These are phyloP conservation scores for Trichoderma lentiforme DNA, from an alignment of 2,329 filamentous ascomycete species.

Conservation along the genomic window DNA sequence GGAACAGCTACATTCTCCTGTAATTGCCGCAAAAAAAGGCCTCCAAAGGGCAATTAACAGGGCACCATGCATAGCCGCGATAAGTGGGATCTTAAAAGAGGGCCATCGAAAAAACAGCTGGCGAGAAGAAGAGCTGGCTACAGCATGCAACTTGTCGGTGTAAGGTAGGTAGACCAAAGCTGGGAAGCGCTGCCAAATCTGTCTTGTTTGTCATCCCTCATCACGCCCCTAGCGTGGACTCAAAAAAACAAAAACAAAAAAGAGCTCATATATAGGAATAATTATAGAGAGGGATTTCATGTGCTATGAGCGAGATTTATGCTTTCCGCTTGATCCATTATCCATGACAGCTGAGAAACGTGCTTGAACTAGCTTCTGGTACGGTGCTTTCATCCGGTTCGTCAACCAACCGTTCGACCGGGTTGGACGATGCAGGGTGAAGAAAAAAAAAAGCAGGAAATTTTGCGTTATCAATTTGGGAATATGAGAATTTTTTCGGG, in stretches of 20 bases:
- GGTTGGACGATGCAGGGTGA: slow-evolving; percentile 4
- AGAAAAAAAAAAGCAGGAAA: background rate
- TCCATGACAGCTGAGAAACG: background rate
- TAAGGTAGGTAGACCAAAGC: background rate
- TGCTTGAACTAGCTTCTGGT: background rate
- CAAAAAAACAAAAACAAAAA: background rate
- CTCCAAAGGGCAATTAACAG: background rate
- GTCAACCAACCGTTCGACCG: background rate
- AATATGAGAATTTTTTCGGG: background rate
- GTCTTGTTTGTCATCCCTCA: background rate
- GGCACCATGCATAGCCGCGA: background rate
- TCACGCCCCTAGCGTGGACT: background rate
- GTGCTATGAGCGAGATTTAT: background rate
- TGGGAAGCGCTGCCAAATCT: background rate
- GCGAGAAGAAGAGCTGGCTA: background rate
- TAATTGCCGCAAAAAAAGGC: background rate
- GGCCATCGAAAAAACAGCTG: background rate
- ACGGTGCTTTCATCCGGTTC: background rate
- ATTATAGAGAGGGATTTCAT: background rate
- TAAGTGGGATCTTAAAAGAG: background rate
- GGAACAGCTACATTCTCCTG: background rate
- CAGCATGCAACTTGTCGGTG: background rate
- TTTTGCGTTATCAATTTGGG: slow-evolving; percentile 11
- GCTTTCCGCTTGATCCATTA: slow-evolving; percentile 6
- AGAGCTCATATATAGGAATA: background rate